Evolutionary conservation across 2,329 filamentous ascomycete species (phyloP).

Genomic region (Escovopsis sp.): DNA sequence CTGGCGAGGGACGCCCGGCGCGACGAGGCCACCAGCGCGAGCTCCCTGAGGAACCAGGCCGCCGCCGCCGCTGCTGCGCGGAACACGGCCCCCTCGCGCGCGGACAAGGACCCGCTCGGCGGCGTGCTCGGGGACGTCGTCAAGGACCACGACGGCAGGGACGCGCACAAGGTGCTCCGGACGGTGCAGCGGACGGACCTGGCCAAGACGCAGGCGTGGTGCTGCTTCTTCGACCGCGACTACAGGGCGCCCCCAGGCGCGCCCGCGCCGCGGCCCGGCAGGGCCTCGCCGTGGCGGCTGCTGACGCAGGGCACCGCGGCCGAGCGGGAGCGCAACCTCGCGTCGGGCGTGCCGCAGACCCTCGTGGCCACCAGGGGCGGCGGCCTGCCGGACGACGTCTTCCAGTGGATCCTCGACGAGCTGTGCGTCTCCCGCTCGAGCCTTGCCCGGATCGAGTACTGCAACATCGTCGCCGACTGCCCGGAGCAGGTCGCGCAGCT

Average conservation of each 20-base stretch:
- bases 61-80: conserved; percentile 4
- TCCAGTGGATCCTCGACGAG: conserved; percentile 51
- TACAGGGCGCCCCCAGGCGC: conserved; percentile 13
- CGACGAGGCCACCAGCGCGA: conserved; percentile 45
- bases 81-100: conserved; percentile 1
- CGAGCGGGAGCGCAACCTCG: conserved; percentile 42
- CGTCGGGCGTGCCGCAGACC: conserved; percentile 46
- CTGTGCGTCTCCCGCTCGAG: conserved; percentile 39
- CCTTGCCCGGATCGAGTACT: conserved; percentile 46
- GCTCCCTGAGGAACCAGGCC: conserved; percentile 29
- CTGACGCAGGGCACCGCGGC: conserved; percentile 27
- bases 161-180: conserved; percentile 28
- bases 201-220: conserved; percentile 21
- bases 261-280: conserved; percentile 16
- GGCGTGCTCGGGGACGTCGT: conserved; percentile 17
- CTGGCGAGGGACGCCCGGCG: conserved; percentile 44
- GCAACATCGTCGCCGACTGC: conserved; percentile 34
- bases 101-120: conserved; percentile 3
- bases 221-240: conserved; percentile 35
- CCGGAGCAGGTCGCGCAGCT: conserved; percentile 28
- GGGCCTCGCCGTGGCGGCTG: conserved; percentile 30
- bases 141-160: conserved; percentile 24
- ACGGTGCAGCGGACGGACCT: conserved; percentile 37
- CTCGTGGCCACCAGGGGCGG: conserved; percentile 19
- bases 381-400: conserved; percentile 45